Evolutionary conservation across 2,329 filamentous ascomycete species (phyloP), one percentile per base, ranked within the genome.

Genomic region (Amphichorda felina): DNA sequence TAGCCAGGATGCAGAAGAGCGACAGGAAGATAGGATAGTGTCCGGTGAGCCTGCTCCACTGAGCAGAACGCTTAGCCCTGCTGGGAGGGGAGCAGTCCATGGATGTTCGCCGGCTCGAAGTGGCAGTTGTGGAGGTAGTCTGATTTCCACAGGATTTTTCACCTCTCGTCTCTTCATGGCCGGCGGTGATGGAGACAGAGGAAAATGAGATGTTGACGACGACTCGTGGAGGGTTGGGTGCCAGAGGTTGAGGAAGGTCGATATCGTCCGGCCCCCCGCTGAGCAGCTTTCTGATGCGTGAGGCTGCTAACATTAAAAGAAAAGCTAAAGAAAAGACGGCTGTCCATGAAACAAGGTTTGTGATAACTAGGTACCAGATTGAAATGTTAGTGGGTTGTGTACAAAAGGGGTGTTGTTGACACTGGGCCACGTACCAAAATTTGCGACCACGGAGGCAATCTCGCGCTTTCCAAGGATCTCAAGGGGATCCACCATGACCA

Each of bases 401-500:
- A 4, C 5, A 9, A n/a, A 10, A 1, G 11, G 5, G 21, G 50
- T 58, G 2, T 5, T 5, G 10, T 24, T 6, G 21, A 6, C 21
- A 24, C 6, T 10, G 7, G 5, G 18, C 11, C 8, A 50, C 59
- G 25, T 41, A 70, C 67, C 39, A 36, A 68, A 70, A 21, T 59
- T 61, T 3, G 52, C 55, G 14, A 66, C 55, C 7, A 70, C 56
- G 14, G 58, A 45, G 5, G 57, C 64, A n/a, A 70, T 55, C 1
- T 51, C 49, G 3, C 38, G 41, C 14, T 49, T 43, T 14, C 50
- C 46, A 7, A 61, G 41, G 9, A 56, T 43, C 6, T 57, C 40
- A 3, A 48, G 45, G n/a, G 51, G 45, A 27, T 60, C 57, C 11
- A 70, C 56, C 53, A 63, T 63, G 2, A 69, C 50, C 3, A 72